A percentile compares a stretch with the other conserved stretches of the same genome.
phyloP scores from a whole-genome alignment of 179 eudicot genomes.

The Spinacia oleracea region DNA sequence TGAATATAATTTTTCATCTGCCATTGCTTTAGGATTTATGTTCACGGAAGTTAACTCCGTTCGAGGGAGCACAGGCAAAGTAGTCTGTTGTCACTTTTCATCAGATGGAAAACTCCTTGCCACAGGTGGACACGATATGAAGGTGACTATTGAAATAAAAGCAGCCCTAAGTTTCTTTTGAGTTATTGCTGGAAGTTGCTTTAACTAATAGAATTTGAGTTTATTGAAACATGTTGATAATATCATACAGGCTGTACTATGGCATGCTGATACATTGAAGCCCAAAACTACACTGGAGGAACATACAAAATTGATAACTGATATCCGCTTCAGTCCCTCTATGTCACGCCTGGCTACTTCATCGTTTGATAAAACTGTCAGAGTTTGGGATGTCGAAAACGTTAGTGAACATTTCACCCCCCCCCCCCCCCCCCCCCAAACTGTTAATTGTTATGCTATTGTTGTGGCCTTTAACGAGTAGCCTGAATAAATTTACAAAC shows the following conservation, averaged over 20 bases:
- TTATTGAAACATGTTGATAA: background rate
- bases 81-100: conserved; percentile 41
- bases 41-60: conserved; percentile 69
- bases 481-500: background rate
- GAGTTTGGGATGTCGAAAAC: conserved; percentile 97
- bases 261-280: conserved; percentile 79
- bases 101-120: conserved; percentile 98
- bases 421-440: no score
- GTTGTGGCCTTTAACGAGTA: background rate
- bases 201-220: background rate
- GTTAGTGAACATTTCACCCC: conserved; percentile 48
- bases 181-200: background rate
- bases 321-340: conserved; percentile 94
- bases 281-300: conserved; percentile 82
- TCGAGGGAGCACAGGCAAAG: conserved; percentile 59
- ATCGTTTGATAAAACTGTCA: conserved; percentile 86
- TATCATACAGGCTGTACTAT: conserved; percentile 71
- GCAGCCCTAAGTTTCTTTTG: background rate
- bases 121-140: conserved; percentile 97
- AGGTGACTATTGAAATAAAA: conserved; percentile 32
- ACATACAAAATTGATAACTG: conserved; percentile 77
- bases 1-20: conserved; percentile 15
- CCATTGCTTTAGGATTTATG: conserved; percentile 59
- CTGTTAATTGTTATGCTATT: background rate
- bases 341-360: conserved; percentile 93